A percentile compares a stretch with the other conserved stretches of the same genome.
Evolutionary conservation across 78 protist species (phyloP).

Genomic region (Pigoraptor vietnamica): DNA sequence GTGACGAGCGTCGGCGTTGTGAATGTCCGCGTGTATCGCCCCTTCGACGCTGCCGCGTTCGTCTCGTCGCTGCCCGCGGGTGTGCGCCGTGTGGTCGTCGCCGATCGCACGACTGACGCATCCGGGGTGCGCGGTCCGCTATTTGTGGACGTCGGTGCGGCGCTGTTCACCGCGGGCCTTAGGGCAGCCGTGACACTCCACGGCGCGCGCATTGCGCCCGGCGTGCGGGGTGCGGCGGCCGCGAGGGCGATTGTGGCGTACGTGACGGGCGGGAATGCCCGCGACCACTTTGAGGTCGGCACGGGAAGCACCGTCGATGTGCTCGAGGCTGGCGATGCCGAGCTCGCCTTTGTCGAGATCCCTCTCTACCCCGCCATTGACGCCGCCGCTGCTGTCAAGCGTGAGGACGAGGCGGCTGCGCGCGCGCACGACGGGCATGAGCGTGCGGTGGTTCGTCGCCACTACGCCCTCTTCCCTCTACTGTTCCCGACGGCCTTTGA

Average conservation of each 20-base stretch:
- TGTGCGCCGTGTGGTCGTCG: conserved; percentile 24
- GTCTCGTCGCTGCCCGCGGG: conserved; percentile 43
- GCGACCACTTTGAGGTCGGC: not conserved
- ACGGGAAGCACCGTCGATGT: not conserved
- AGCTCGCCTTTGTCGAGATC: not conserved
- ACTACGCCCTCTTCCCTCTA: conserved; percentile 1
- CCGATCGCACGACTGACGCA: conserved; percentile 18
- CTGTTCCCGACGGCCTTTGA: conserved; percentile 17
- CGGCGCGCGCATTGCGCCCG: not conserved
- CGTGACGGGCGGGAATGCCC: not conserved
- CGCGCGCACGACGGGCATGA: not conserved
- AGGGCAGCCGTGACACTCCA: not conserved
- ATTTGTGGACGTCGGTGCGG: not conserved
- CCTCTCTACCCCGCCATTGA: not conserved
- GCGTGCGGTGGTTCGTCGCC: not conserved
- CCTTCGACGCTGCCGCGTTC: conserved; percentile 33
- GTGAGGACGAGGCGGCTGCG: not conserved
- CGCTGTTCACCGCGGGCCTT: not conserved
- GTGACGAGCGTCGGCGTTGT: conserved; percentile 36
- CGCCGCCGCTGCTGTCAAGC: not conserved
- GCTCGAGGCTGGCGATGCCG: not conserved
- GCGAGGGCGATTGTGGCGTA: not conserved
- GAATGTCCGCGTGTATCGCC: conserved; percentile 50
- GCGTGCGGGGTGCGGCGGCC: not conserved
- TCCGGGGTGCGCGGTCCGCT: not conserved